phyloP scores from a whole-genome alignment of 1,284 basidiomycete species.

The Jaminaea rosea region DNA sequence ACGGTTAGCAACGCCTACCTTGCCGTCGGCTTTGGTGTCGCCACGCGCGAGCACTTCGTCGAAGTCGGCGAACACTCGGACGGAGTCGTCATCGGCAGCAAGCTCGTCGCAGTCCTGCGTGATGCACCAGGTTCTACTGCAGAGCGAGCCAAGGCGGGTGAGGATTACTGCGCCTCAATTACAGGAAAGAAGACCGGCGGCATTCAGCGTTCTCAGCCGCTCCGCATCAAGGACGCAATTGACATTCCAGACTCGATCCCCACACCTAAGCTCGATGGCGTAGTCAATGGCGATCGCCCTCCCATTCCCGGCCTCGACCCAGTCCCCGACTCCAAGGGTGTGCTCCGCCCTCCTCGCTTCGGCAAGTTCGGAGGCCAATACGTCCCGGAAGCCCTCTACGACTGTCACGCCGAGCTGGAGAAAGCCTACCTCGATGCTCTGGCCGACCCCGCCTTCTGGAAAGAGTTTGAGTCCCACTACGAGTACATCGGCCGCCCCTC shows the following conservation, averaged over 20 bases:
- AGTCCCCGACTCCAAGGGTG: conserved; percentile 24
- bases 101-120: conserved; percentile 72
- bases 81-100: conserved; percentile 87
- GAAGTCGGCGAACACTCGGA: conserved; percentile 71
- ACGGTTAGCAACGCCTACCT: conserved; percentile 62
- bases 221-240: conserved; percentile 25
- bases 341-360: conserved; percentile 62
- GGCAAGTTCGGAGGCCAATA: conserved; percentile 95
- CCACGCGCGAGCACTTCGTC: conserved; percentile 83
- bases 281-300: conserved; percentile 23
- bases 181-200: conserved; percentile 50
- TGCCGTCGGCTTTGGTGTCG: conserved; percentile 92
- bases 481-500: conserved; percentile 77
- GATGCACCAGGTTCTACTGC: conserved; percentile 49
- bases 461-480: conserved; percentile 79
- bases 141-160: conserved; percentile 49
- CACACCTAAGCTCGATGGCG: conserved; percentile 33
- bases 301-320: conserved; percentile 31
- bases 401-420: conserved; percentile 82
- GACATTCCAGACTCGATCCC: conserved; percentile 25
- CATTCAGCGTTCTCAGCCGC: conserved; percentile 29
- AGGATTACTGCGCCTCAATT: conserved; percentile 56
- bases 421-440: conserved; percentile 77
- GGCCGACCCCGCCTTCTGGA: conserved; percentile 81
- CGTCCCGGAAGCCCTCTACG: conserved; percentile 86